Conservation (phyloP, 176 grass and related monocot genomes). For the Secale cereale region DNA sequence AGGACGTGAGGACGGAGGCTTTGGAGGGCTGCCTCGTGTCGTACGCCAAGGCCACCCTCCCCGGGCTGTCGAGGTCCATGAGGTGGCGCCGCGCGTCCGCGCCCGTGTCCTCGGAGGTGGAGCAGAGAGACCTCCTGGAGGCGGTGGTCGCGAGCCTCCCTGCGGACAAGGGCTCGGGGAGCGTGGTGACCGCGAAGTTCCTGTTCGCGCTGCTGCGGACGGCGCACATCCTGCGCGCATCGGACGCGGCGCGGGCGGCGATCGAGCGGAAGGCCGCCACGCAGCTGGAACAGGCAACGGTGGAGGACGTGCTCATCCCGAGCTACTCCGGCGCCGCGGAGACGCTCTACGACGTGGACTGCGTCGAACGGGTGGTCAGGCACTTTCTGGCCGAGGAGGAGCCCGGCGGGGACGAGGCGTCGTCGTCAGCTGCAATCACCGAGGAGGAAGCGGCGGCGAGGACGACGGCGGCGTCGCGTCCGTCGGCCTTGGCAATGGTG, state of each 20-base stretch:
- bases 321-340: slow-evolving; percentile 69
- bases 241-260: slow-evolving; percentile 26
- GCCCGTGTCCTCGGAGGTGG: slow-evolving; percentile 57
- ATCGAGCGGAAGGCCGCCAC: slow-evolving; percentile 76
- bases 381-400: slow-evolving; percentile 46
- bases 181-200: slow-evolving; percentile 60
- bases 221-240: slow-evolving; percentile 62
- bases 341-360: slow-evolving; percentile 88
- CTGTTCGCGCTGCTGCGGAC: slow-evolving; percentile 76
- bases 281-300: slow-evolving; percentile 59
- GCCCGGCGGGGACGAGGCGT: not conserved
- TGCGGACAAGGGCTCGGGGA: slow-evolving; percentile 28
- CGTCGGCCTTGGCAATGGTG: slow-evolving; percentile 33
- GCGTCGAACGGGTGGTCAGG: slow-evolving; percentile 65
- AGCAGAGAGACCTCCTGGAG: slow-evolving; percentile 83
- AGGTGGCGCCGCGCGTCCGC: slow-evolving; percentile 58
- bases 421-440: not conserved
- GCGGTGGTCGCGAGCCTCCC: slow-evolving; percentile 68
- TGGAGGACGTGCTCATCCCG: slow-evolving; percentile 86
- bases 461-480: not conserved
- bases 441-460: slow-evolving; percentile 10
- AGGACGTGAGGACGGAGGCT: slow-evolving; percentile 40
- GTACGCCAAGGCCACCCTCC: slow-evolving; percentile 75
- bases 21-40: slow-evolving; percentile 75
- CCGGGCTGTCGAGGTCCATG: slow-evolving; percentile 70